These are phyloP conservation scores for Talaromyces verruculosus DNA, from an alignment of 2,329 filamentous ascomycete species.

Conservation along the genomic window DNA sequence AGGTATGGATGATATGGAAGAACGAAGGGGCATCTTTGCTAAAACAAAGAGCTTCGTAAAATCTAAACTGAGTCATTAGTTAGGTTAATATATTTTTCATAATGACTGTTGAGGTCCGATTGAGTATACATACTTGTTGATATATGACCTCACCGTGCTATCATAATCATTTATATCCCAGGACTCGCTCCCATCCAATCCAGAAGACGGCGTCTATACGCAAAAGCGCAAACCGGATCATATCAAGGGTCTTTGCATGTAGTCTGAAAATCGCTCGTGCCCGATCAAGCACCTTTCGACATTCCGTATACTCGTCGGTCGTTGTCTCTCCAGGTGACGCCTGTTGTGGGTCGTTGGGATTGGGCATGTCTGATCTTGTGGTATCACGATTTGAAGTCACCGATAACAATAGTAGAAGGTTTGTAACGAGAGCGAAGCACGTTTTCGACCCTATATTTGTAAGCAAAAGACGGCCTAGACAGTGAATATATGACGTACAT, in stretches of 20 bases:
- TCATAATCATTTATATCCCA: constrained; percentile 9
- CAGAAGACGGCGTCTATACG: constrained; percentile 15
- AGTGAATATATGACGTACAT: neutral
- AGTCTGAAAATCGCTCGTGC: constrained; percentile 14
- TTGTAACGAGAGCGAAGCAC: constrained; percentile 13
- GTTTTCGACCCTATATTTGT: constrained; percentile 15
- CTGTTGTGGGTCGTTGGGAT: neutral
- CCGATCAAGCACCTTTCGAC: constrained; percentile 5
- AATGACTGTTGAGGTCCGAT: neutral
- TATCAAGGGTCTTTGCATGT: constrained; percentile 17
- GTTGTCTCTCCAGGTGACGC: neutral
- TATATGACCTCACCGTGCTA: neutral
- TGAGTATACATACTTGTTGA: constrained; percentile 4
- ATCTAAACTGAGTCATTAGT: neutral
- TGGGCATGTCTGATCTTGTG: neutral
- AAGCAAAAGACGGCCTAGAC: neutral
- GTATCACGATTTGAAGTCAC: constrained; percentile 10
- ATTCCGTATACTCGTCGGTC: constrained; percentile 7
- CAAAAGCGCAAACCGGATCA: constrained; percentile 16
- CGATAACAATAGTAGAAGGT: constrained; percentile 6
- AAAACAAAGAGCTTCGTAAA: neutral
- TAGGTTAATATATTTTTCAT: neutral
- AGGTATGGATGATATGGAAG: constrained; percentile 1
- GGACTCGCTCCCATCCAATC: constrained; percentile 15
- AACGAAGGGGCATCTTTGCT: neutral